These are phyloP conservation scores for Metschnikowia cubensis DNA, from an alignment of 805 yeast genomes.

Conservation along the genomic window DNA sequence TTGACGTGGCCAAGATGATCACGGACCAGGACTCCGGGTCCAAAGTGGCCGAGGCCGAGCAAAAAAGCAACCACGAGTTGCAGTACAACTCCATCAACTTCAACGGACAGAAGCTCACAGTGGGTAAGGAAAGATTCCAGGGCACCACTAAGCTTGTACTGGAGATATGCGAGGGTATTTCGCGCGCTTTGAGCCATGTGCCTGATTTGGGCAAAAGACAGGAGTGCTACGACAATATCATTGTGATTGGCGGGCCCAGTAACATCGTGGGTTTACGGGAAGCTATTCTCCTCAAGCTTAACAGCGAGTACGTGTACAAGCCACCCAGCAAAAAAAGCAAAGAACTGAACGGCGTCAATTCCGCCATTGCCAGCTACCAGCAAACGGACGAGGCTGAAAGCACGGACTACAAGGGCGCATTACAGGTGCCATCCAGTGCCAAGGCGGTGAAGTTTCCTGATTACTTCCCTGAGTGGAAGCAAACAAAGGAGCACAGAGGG, in stretches of 20 bases:
- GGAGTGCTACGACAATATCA: constrained; percentile 79
- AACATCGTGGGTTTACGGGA: constrained; percentile 74
- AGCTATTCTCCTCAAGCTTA: constrained; percentile 56
- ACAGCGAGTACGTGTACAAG: constrained; percentile 49
- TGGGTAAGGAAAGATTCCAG: constrained; percentile 89
- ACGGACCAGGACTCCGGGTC: constrained; percentile 52
- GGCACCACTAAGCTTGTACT: constrained; percentile 65
- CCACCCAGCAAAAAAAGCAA: constrained; percentile 26
- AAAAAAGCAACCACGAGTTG: constrained; percentile 58
- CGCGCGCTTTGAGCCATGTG: constrained; percentile 49
- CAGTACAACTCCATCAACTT: constrained; percentile 65
- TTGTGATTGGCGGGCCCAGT: constrained; percentile 75
- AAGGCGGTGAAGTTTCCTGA: constrained; percentile 74
- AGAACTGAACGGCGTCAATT: constrained; percentile 28
- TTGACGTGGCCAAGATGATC: constrained; percentile 88
- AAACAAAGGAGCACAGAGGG: constrained; percentile 46
- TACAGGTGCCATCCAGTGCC: constrained; percentile 79
- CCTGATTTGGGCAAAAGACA: constrained; percentile 70
- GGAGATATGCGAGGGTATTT: constrained; percentile 51
- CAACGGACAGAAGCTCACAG: constrained; percentile 52
- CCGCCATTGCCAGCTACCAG: constrained; percentile 42
- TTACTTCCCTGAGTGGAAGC: constrained; percentile 92
- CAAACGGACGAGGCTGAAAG: constrained; percentile 35
- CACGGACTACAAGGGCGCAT: constrained; percentile 14
- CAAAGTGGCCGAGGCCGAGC: constrained; percentile 33